Evolutionary conservation across 2,329 filamentous ascomycete species (phyloP), one percentile per base, ranked within the genome.

Genomic region (Colletotrichum graminicola): DNA sequence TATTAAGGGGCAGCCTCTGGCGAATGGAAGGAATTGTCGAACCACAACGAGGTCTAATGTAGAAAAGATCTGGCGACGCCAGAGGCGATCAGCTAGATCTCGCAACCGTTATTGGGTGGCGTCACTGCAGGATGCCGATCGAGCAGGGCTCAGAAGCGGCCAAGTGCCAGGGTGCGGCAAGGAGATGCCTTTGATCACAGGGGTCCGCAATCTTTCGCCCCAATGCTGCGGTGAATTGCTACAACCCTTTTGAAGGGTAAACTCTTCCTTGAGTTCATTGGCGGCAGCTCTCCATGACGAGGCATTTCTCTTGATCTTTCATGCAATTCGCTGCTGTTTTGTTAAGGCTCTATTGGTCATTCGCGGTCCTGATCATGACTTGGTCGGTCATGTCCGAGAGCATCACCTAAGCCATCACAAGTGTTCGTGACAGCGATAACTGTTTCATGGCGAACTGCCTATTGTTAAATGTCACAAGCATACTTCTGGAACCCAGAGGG

Each of bases 91-190:
- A 29, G 57, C 45, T 51, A 56, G 43, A 32, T 51, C 45, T 43
- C 11, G n/a, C 32, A 10, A 26, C 16, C 18, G 12, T 29, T 34
- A 71, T 71, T 71, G 67, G 64, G n/a, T 10, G 16, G 21, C 18
- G 7, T 18, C 34, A 32, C 56, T 71, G 56, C 56, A 51, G 11
- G 14, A n/a, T 49, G 68, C 47, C 68, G 68, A 71, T 71, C 68
- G 54, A n/a, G 16, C 49, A 32, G 45, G 41, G 45, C 7, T 16
- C 26, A 39, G 23, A 45, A 32, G 45, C n/a, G 18, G 21, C 29
- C 2, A 12, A 23, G 39, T 54, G 39, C 34, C 43, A 60, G 36
- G 21, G 32, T 62, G 26, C n/a, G 34, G 36, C 45, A 32, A 7
- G 23, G 26, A 23, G 7, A 16, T 55, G 64, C 60, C 45, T 41